Evolutionary conservation across 1,284 basidiomycete species (phyloP), one percentile per base, ranked within the genome.

Genomic region (Moesziomyces sp.): DNA sequence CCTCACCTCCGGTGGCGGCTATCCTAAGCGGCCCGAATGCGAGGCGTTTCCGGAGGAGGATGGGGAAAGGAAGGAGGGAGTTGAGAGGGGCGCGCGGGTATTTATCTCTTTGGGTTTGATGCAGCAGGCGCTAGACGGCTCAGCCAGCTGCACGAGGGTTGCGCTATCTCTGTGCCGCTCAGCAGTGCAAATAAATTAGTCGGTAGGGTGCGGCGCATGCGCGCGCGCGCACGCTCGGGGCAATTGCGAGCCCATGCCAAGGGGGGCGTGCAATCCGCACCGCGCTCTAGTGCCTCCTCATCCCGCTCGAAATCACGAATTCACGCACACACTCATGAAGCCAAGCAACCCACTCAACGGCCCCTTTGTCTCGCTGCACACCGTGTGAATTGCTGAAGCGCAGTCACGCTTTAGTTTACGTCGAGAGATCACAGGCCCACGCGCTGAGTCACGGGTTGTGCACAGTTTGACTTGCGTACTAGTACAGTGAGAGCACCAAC

Each of bases 1-100:
- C 30, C 58, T 54, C 51, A 47, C 65, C 59, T 68, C 46, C 46
- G 24, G 48, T 43, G 30, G 42, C 26, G n/a, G 13, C 64, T 28
- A 26, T 24, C 26, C 26, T 28, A 28, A 28, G 26, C 26, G 26
- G 26, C 26, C 26, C 5, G 26, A 28, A 7, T 28, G 26, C 26
- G 48, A 58, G 48, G 49, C 44, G 7, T 49, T 13, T 28, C 45
- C 19, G 18, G 60, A 60, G 56, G 45, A 46, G 57, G 67, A 57
- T 70, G 57, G 46, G 34, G 53, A 55, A 44, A 53, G 30, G 49
- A 42, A 30, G 40, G 44, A 54, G 50, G 56, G 21, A 28, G 54
- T 46, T n/a, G 49, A 21, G 18, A 11, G 24, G 19, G 16, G 9
- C 2, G 45, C 24, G 48, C 40, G n/a, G 57, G 49, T 60, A 50